Conservation (phyloP, 1,284 basidiomycete genomes). For the Cronartium ribicola region DNA sequence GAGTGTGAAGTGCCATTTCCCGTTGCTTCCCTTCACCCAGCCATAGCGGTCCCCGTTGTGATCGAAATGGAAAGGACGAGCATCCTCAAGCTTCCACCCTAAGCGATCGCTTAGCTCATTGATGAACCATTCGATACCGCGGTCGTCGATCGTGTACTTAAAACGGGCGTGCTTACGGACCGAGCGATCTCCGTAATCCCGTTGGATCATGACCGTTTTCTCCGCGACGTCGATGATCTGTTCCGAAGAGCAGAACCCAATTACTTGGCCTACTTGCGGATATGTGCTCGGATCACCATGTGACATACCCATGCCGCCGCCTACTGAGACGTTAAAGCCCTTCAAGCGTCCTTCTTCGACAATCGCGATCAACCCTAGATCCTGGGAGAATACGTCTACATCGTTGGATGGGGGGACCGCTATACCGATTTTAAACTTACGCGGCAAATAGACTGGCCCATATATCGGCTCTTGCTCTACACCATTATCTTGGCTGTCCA, state of each 20-base stretch:
- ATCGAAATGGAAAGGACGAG: constrained; percentile 74
- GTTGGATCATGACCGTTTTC: constrained; percentile 86
- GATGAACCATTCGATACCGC: constrained; percentile 74
- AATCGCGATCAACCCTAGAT: constrained; percentile 91
- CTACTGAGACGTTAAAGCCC: constrained; percentile 54
- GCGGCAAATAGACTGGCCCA: constrained; percentile 90
- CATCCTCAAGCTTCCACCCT: constrained; percentile 70
- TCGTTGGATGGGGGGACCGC: constrained; percentile 96
- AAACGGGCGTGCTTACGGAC: constrained; percentile 60
- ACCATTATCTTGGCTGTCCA: constrained; percentile 81
- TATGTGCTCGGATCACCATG: constrained; percentile 99
- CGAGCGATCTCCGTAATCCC: constrained; percentile 90
- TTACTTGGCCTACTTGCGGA: constrained; percentile 77
- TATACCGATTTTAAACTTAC: constrained; percentile 92
- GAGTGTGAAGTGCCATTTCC: constrained; percentile 83
- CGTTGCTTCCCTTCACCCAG: constrained; percentile 82
- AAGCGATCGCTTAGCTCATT: constrained; percentile 83
- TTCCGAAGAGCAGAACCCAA: constrained; percentile 88
- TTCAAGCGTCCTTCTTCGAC: constrained; percentile 58
- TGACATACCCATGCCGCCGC: constrained; percentile 98
- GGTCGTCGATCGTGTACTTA: constrained; percentile 92
- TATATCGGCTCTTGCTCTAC: constrained; percentile 95
- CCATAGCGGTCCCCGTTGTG: constrained; percentile 91
- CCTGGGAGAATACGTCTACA: constrained; percentile 92
- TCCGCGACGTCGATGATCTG: constrained; percentile 83